A percentile compares a stretch with the other conserved stretches of the same genome.
phyloP scores from a whole-genome alignment of 2,329 filamentous ascomycete genomes.

The Uncinocarpus reesii region DNA sequence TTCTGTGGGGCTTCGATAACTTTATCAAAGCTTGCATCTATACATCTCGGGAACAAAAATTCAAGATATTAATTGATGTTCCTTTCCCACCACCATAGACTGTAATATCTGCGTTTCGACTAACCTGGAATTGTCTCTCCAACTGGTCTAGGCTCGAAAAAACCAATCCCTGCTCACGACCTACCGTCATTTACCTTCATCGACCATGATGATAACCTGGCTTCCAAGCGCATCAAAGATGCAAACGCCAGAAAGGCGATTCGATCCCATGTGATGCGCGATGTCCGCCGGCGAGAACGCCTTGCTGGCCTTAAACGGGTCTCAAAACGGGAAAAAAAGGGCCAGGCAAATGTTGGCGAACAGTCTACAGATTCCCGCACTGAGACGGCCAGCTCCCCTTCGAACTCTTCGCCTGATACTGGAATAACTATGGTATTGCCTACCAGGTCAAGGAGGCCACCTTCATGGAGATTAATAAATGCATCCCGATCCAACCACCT shows the following conservation, averaged over 20 bases:
- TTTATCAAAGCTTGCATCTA: too few relatives aligned
- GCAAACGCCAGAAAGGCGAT: slow-evolving; percentile 32
- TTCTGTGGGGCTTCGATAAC: neutral
- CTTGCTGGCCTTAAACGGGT: slow-evolving; percentile 31
- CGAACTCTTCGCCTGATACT: neutral
- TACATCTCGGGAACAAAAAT: too few relatives aligned
- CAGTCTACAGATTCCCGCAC: neutral
- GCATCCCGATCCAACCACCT: neutral
- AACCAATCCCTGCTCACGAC: slow-evolving; percentile 20
- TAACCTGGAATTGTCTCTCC: neutral
- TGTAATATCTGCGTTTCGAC: neutral
- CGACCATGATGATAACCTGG: slow-evolving; percentile 33
- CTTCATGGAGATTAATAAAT: slow-evolving; percentile 2
- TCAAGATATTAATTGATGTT: too few relatives aligned
- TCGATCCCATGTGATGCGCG: slow-evolving; percentile 37
- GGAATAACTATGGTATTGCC: neutral
- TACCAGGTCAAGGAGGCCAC: slow-evolving; percentile 1
- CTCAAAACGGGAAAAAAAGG: slow-evolving; percentile 23
- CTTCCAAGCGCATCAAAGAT: slow-evolving; percentile 32
- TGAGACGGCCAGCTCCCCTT: neutral
- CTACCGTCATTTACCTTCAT: slow-evolving; percentile 33
- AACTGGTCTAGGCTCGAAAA: slow-evolving; percentile 18
- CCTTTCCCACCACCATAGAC: neutral
- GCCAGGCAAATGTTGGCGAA: neutral
- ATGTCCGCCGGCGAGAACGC: slow-evolving; percentile 34